Evolutionary conservation across 2,329 filamentous ascomycete species (phyloP).

Genomic region (Ceratocystis harringtonii): DNA sequence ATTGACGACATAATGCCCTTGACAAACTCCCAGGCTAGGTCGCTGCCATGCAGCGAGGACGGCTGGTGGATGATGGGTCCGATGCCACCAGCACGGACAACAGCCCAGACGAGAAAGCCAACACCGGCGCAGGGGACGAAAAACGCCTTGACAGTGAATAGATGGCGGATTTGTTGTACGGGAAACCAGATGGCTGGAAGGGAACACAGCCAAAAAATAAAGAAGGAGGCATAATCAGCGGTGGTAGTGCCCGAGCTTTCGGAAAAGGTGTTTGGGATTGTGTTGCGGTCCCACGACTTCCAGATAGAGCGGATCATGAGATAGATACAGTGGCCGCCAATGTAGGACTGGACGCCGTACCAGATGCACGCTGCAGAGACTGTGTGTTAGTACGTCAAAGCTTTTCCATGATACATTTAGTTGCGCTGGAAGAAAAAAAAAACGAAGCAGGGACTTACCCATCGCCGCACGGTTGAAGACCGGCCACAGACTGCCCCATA

Average conservation of each 20-base stretch:
- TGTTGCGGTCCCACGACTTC: constrained; percentile 45
- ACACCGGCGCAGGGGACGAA: constrained; percentile 73
- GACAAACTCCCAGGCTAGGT: constrained; percentile 67
- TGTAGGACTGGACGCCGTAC: constrained; percentile 77
- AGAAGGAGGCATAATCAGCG: constrained; percentile 63
- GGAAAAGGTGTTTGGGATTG: constrained; percentile 53
- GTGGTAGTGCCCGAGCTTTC: constrained; percentile 54
- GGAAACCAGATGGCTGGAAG: constrained; percentile 80
- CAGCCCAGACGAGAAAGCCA: constrained; percentile 75
- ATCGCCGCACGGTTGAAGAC: constrained; percentile 80
- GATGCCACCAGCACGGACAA: constrained; percentile 65
- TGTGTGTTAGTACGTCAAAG: not conserved
- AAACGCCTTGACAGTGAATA: constrained; percentile 81
- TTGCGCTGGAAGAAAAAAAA: not conserved
- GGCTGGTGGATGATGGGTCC: constrained; percentile 67
- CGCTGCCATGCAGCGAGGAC: constrained; percentile 46
- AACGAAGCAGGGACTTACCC: constrained; percentile 27
- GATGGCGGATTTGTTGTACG: constrained; percentile 72
- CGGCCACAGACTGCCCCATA: constrained; percentile 81
- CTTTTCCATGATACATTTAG: constrained; percentile 5
- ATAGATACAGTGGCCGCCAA: constrained; percentile 71
- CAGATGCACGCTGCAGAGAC: constrained; percentile 51
- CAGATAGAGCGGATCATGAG: constrained; percentile 82
- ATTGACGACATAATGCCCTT: constrained; percentile 79
- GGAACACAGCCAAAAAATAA: constrained; percentile 71